A percentile compares a stretch with the other conserved stretches of the same genome.
Conservation (phyloP, 345 rosid genomes). For the Lepidium sativum region DNA sequence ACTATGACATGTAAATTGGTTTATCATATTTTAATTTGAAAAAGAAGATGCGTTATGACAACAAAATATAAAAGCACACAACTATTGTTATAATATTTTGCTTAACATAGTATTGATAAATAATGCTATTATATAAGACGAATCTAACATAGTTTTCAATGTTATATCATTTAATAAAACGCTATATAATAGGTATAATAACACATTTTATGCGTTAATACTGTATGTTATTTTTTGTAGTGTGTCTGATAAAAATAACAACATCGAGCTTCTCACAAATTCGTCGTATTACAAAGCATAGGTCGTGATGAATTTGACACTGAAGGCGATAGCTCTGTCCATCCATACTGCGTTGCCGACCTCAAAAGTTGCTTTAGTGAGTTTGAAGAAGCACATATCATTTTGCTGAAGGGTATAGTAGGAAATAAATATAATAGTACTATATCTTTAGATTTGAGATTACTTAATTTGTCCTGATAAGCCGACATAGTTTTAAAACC, state of each 20-base stretch:
- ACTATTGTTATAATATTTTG: too few relatives aligned
- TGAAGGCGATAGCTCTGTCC: slow-evolving; percentile 15
- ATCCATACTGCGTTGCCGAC: slow-evolving; percentile 18
- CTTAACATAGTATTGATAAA: too few relatives aligned
- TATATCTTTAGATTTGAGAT: background rate
- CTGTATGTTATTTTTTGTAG: background rate
- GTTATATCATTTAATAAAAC: too few relatives aligned
- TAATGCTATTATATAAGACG: too few relatives aligned
- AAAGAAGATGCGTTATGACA: too few relatives aligned
- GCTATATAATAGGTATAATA: too few relatives aligned
- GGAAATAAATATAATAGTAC: background rate
- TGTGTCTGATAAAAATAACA: background rate
- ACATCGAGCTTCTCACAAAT: background rate
- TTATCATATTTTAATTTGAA: too few relatives aligned
- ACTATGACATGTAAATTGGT: too few relatives aligned
- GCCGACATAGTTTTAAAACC: background rate
- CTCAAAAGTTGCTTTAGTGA: background rate
- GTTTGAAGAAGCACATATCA: background rate
- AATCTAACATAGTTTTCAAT: too few relatives aligned
- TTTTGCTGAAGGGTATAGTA: slow-evolving; percentile 1
- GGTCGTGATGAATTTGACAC: slow-evolving; percentile 3
- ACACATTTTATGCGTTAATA: too few relatives aligned
- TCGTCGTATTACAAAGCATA: background rate
- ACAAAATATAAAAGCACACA: too few relatives aligned
- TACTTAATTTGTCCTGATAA: background rate